Percentiles rank a stretch among this genome's conserved stretches.
Conservation (phyloP, 2,329 filamentous ascomycete species). For the Epichloe aotearoae region DNA sequence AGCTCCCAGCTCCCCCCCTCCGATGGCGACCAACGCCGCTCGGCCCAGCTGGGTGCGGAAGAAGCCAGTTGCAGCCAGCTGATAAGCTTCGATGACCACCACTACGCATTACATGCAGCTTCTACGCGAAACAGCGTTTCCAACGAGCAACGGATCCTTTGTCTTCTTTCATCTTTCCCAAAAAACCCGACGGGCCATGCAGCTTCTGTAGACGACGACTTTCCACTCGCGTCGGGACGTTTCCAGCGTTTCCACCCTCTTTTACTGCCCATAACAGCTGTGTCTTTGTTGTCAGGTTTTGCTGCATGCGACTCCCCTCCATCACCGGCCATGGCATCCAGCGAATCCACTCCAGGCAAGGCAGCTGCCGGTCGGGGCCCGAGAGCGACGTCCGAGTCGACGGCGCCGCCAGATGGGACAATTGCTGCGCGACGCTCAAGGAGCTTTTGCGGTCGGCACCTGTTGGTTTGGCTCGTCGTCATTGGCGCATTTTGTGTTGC, state of each 20-base stretch:
- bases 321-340: slow-evolving; percentile 5
- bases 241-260: background rate
- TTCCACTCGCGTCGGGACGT: background rate
- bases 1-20: no score
- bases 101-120: background rate
- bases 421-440: background rate
- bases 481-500: slow-evolving; percentile 7
- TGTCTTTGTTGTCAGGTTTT: background rate
- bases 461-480: slow-evolving; percentile 7
- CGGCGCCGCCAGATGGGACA: background rate
- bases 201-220: background rate
- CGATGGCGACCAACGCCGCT: no score
- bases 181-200: background rate
- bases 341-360: background rate
- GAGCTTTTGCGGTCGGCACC: slow-evolving; percentile 3
- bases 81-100: background rate
- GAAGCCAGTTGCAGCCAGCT: no score
- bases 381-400: background rate
- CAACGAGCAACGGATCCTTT: background rate
- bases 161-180: background rate
- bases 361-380: background rate
- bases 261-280: background rate
- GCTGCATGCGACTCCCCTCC: background rate
- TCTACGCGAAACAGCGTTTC: background rate
- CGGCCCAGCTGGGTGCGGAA: background rate